phyloP scores from a whole-genome alignment of 2,329 filamentous ascomycete species.

The Pyricularia sp. region DNA sequence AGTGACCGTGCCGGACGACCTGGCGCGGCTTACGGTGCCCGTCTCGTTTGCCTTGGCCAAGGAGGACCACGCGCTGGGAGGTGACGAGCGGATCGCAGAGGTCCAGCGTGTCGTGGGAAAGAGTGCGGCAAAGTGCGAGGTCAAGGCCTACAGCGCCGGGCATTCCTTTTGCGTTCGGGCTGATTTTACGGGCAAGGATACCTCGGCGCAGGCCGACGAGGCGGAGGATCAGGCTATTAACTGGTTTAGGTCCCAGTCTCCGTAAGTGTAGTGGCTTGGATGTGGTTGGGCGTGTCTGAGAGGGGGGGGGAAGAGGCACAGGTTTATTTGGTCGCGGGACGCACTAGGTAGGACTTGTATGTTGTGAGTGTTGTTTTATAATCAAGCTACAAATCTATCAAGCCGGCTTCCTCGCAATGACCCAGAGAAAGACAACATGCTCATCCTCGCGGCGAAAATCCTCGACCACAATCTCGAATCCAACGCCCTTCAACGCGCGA shows the following conservation, averaged over 20 bases:
- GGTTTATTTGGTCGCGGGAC: not conserved
- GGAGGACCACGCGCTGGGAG: constrained; percentile 28
- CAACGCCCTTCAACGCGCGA: constrained; percentile 18
- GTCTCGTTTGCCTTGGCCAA: constrained; percentile 36
- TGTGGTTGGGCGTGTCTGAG: not conserved
- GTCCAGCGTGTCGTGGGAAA: constrained; percentile 25
- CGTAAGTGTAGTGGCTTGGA: not conserved
- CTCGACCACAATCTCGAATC: constrained; percentile 22
- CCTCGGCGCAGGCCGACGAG: constrained; percentile 17
- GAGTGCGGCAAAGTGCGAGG: constrained; percentile 23
- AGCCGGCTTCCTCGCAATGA: constrained; percentile 23
- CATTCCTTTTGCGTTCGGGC: constrained; percentile 32
- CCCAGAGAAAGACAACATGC: constrained; percentile 28
- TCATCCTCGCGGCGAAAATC: constrained; percentile 21
- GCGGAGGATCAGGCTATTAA: constrained; percentile 23
- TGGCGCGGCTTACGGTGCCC: constrained; percentile 32
- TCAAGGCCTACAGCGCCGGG: constrained; percentile 25
- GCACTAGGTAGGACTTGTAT: not conserved
- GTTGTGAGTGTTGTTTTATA: not conserved
- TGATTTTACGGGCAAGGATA: constrained; percentile 15
- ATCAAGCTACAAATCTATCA: not conserved
- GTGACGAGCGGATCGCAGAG: constrained; percentile 18
- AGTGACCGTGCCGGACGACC: constrained; percentile 35
- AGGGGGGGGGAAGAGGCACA: not conserved
- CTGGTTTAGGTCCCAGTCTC: constrained; percentile 19